Evolutionary conservation across 805 yeast species (phyloP).

Genomic region (Nakazawaea wyomingensis): DNA sequence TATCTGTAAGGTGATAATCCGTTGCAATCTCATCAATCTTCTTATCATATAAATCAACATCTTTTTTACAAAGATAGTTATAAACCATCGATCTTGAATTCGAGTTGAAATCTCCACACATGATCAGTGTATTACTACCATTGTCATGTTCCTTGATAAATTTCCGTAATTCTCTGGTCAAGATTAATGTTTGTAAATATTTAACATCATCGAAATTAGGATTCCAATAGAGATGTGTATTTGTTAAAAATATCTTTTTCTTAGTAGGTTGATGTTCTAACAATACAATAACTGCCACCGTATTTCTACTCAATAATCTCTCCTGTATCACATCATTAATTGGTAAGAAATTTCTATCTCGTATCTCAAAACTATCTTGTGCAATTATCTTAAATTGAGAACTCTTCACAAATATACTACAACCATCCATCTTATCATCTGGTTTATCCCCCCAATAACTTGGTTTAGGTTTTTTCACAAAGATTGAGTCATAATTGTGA

Average conservation of each 20-base stretch:
- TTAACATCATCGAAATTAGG: constrained; percentile 49
- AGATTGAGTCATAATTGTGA: constrained; percentile 40
- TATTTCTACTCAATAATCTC: constrained; percentile 42
- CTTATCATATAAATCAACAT: constrained; percentile 15
- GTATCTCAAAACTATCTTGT: constrained; percentile 23
- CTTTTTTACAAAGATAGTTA: constrained; percentile 25
- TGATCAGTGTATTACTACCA: constrained; percentile 30
- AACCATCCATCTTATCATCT: constrained; percentile 51
- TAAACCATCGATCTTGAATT: constrained; percentile 44
- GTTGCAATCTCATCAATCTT: constrained; percentile 25
- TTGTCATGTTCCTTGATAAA: constrained; percentile 23
- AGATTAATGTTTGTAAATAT: constrained; percentile 44
- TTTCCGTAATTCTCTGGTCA: constrained; percentile 25
- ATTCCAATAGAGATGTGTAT: constrained; percentile 59
- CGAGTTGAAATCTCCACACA: constrained; percentile 58
- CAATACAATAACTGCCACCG: constrained; percentile 50
- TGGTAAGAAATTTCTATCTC: constrained; percentile 22
- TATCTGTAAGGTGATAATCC: background rate
- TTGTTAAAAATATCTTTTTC: constrained; percentile 41
- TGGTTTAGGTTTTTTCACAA: constrained; percentile 46
- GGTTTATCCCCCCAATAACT: constrained; percentile 43
- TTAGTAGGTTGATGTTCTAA: constrained; percentile 38
- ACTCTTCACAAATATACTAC: constrained; percentile 47
- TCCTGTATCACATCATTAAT: constrained; percentile 29
- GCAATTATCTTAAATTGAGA: constrained; percentile 38